Evolutionary conservation across 2,329 filamentous ascomycete genomes (phyloP).

Genomic region (Microdochium paspali): DNA sequence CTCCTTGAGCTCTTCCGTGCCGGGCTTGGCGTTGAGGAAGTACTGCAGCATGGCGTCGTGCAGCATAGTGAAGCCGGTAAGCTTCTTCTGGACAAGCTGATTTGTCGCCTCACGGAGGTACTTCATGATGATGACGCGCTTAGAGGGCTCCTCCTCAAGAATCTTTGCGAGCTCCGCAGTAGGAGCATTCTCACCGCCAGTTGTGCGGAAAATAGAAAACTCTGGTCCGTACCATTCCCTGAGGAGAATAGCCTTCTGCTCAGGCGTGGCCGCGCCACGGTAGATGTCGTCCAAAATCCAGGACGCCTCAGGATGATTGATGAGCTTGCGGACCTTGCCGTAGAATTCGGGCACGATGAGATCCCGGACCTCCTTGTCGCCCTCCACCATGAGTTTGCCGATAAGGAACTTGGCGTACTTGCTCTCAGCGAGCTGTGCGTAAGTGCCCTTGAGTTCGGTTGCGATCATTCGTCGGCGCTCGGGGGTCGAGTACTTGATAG

Average conservation of each 20-base stretch:
- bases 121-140: slow-evolving; percentile 78
- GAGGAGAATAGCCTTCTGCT: slow-evolving; percentile 77
- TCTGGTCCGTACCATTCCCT: slow-evolving; percentile 96
- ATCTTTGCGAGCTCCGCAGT: slow-evolving; percentile 66
- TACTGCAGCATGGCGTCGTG: slow-evolving; percentile 99
- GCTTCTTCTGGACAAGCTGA: slow-evolving; percentile 87
- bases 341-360: slow-evolving; percentile 92
- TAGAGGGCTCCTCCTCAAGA: slow-evolving; percentile 69
- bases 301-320: slow-evolving; percentile 90
- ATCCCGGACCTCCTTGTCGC: slow-evolving; percentile 77
- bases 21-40: slow-evolving; percentile 69
- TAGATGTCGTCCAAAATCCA: slow-evolving; percentile 99
- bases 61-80: slow-evolving; percentile 93
- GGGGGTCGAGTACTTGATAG: slow-evolving; percentile 85
- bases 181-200: slow-evolving; percentile 38
- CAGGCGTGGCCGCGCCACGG: slow-evolving; percentile 72
- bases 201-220: slow-evolving; percentile 68
- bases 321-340: slow-evolving; percentile 82
- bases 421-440: slow-evolving; percentile 80
- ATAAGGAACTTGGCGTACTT: slow-evolving; percentile 97
- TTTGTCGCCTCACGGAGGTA: slow-evolving; percentile 83
- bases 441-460: slow-evolving; percentile 74
- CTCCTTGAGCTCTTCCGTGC: slow-evolving; percentile 73
- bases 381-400: slow-evolving; percentile 89
- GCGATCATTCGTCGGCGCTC: slow-evolving; percentile 83